A percentile compares a stretch with the other conserved stretches of the same genome.
These are phyloP conservation scores for Nematocida minor DNA, from an alignment of 371 early-diverging fungal species.

Conservation along the genomic window DNA sequence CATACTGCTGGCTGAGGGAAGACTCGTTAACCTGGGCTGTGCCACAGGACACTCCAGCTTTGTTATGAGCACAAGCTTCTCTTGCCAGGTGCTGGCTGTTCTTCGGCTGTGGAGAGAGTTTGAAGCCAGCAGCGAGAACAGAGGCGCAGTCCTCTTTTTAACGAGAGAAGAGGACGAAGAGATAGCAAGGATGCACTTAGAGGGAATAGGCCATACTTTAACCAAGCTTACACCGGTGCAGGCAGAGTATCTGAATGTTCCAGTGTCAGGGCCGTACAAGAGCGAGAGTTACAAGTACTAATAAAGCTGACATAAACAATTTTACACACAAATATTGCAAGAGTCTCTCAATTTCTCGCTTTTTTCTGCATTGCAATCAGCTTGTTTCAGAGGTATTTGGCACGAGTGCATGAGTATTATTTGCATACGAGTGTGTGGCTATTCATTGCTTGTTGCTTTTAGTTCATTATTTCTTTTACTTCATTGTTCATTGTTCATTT, in stretches of 20 bases:
- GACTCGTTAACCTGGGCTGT: slow-evolving; percentile 95
- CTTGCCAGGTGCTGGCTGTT: slow-evolving; percentile 93
- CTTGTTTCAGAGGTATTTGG: too few relatives aligned
- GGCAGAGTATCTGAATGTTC: slow-evolving; percentile 77
- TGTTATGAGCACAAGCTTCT: slow-evolving; percentile 96
- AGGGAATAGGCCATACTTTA: slow-evolving; percentile 83
- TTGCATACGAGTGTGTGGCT: too few relatives aligned
- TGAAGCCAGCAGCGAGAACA: slow-evolving; percentile 72
- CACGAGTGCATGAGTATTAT: too few relatives aligned
- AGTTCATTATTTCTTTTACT: too few relatives aligned
- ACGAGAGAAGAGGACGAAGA: slow-evolving; percentile 95
- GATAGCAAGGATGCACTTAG: slow-evolving; percentile 86
- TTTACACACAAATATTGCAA: too few relatives aligned
- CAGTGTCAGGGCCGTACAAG: slow-evolving; percentile 84
- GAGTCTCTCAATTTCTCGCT: too few relatives aligned
- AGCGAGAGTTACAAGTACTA: slow-evolving; percentile 71
- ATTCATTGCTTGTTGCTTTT: too few relatives aligned
- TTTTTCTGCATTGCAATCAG: too few relatives aligned
- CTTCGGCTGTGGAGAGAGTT: slow-evolving; percentile 89
- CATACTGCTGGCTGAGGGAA: slow-evolving; percentile 87
- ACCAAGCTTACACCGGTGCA: slow-evolving; percentile 71
- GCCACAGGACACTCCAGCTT: slow-evolving; percentile 95
- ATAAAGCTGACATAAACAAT: background rate
- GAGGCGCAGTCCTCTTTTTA: slow-evolving; percentile 81
- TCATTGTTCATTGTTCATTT: too few relatives aligned